A percentile compares a stretch with the other conserved stretches of the same genome.
Evolutionary conservation across 768 basidiomycete genomes (phyloP).

Genomic region (Agaricus bisporus): DNA sequence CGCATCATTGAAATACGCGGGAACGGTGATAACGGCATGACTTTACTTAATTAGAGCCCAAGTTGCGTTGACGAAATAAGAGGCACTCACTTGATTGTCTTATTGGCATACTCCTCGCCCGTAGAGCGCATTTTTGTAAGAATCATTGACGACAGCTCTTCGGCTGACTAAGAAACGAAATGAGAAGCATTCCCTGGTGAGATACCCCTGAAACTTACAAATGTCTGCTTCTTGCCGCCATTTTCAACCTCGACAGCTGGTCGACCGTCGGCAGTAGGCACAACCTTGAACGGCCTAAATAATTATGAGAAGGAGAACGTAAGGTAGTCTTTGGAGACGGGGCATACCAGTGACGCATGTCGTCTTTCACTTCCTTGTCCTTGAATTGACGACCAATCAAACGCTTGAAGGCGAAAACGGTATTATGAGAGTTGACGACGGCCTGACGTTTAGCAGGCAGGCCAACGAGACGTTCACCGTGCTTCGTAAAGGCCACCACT

Average conservation of each 20-base stretch:
- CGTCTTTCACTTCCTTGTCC: conserved; percentile 91
- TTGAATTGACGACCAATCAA: conserved; percentile 90
- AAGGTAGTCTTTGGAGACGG: background rate
- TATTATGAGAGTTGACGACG: conserved; percentile 92
- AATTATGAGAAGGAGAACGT: background rate
- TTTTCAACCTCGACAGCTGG: conserved; percentile 84
- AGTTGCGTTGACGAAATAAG: background rate
- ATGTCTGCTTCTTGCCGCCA: conserved; percentile 75
- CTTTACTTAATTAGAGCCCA: conserved; percentile 24
- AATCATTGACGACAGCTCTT: conserved; percentile 86
- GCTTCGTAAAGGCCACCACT: conserved; percentile 97
- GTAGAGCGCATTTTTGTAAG: conserved; percentile 94
- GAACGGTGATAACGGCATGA: conserved; percentile 90
- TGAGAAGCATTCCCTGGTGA: conserved; percentile 2
- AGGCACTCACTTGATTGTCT: conserved; percentile 81
- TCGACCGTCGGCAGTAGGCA: conserved; percentile 63
- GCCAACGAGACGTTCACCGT: conserved; percentile 94
- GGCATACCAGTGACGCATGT: conserved; percentile 75
- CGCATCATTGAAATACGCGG: conserved; percentile 99
- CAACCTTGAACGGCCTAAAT: conserved; percentile 74
- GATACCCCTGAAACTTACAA: conserved; percentile 40
- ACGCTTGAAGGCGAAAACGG: conserved; percentile 91
- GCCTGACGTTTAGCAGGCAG: conserved; percentile 97
- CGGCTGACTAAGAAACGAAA: conserved; percentile 55
- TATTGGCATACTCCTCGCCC: conserved; percentile 88